A percentile compares a stretch with the other conserved stretches of the same genome.
Conservation (phyloP, 192 early-diverging fungal species). For the Backusella westeae region DNA sequence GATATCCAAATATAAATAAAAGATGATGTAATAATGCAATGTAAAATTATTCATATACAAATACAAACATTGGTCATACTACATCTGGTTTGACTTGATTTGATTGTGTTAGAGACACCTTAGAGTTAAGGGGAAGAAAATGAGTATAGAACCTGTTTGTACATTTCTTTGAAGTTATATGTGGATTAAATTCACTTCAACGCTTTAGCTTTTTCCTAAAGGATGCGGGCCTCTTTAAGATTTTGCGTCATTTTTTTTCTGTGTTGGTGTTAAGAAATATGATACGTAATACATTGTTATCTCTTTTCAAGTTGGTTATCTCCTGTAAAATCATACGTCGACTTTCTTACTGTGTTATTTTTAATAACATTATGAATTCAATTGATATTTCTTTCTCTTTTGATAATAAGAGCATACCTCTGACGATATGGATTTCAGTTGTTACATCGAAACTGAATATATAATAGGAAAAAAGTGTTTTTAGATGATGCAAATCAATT, state of each 20-base stretch:
- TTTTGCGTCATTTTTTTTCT: not conserved
- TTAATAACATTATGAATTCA: too few species aligned
- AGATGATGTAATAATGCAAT: not conserved
- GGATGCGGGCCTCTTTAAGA: not conserved
- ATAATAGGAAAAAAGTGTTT: too few species aligned
- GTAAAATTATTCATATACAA: not conserved
- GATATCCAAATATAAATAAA: not conserved
- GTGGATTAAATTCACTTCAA: too few species aligned
- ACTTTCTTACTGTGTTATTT: too few species aligned
- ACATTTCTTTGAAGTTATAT: not conserved
- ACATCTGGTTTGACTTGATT: not conserved
- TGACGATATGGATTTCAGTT: too few species aligned
- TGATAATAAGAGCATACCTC: too few species aligned
- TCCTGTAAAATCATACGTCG: too few species aligned
- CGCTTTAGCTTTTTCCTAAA: not conserved
- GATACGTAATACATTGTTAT: not conserved
- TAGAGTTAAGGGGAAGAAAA: not conserved
- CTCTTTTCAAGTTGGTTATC: too few species aligned
- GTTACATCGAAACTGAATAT: too few species aligned
- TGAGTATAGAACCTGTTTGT: not conserved
- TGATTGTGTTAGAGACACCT: not conserved
- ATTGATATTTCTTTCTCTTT: too few species aligned
- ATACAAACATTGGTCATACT: not conserved
- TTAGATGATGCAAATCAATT: not conserved
- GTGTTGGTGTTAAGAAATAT: not conserved